Conservation (phyloP, 129 eudicot species). For the Escallonia herrerae region DNA sequence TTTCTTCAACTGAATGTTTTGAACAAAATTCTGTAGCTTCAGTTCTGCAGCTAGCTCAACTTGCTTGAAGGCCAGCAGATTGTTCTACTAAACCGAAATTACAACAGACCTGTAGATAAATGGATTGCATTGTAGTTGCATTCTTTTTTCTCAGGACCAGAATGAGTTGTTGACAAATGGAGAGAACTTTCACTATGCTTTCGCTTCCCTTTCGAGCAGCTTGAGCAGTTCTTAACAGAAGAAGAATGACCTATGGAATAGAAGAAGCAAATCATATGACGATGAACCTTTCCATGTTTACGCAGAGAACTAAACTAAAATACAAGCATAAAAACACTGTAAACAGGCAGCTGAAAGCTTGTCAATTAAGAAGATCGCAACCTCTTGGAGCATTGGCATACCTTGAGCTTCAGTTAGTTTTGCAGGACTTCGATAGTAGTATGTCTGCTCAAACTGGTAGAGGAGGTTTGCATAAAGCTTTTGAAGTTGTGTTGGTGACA, state of each 20-base stretch:
- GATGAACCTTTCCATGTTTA: background rate
- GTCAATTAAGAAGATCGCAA: background rate
- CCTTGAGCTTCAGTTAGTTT: conserved; percentile 16
- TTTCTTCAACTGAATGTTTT: background rate
- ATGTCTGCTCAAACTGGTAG: conserved; percentile 48
- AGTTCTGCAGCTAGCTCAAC: background rate
- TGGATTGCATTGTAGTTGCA: conserved; percentile 10
- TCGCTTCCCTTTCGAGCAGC: conserved; percentile 29
- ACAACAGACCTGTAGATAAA: conserved; percentile 30
- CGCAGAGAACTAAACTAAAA: no score
- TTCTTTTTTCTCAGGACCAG: conserved; percentile 12
- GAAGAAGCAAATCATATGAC: background rate
- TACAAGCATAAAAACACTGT: no score
- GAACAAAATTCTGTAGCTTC: background rate
- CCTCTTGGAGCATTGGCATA: conserved; percentile 12
- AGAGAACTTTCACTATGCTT: conserved; percentile 16
- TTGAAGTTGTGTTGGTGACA: conserved; percentile 43
- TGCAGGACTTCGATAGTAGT: conserved; percentile 27
- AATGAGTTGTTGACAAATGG: background rate
- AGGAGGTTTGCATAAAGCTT: conserved; percentile 43
- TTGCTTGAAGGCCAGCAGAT: background rate
- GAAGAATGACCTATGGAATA: conserved; percentile 4
- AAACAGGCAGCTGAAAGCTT: no score
- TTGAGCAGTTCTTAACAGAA: conserved; percentile 5
- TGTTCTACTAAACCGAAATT: background rate